Conservation (phyloP, 106 monocot species). For the Vanilla planifolia region DNA sequence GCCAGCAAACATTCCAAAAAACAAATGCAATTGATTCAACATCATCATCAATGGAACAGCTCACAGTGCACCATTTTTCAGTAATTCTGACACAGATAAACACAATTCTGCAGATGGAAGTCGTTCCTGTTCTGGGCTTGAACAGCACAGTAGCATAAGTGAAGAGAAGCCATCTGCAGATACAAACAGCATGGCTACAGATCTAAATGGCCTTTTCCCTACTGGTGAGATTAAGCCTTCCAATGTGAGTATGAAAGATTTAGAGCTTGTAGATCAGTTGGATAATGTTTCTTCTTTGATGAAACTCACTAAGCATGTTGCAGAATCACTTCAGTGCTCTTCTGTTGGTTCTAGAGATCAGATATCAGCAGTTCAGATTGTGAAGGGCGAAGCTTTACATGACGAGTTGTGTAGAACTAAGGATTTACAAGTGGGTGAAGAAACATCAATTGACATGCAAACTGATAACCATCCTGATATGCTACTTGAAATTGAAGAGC, state of each 20-base stretch:
- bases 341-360: slow-evolving; percentile 8
- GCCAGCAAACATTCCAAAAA: slow-evolving; percentile 12
- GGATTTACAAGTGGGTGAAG: slow-evolving; percentile 5
- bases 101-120: not conserved
- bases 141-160: slow-evolving; percentile 1
- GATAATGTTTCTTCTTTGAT: slow-evolving; percentile 2
- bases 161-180: slow-evolving; percentile 16
- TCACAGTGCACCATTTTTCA: slow-evolving; percentile 9
- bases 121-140: slow-evolving; percentile 6
- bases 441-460: slow-evolving; percentile 1
- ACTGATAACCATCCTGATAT: not conserved
- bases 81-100: slow-evolving; percentile 1
- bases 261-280: slow-evolving; percentile 2
- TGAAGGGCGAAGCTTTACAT: not conserved
- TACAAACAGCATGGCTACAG: not conserved
- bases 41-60: slow-evolving; percentile 15
- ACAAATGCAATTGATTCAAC: slow-evolving; percentile 27
- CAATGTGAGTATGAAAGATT: slow-evolving; percentile 1
- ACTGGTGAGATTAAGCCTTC: not conserved
- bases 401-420: slow-evolving; percentile 6
- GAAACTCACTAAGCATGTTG: slow-evolving; percentile 1
- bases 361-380: slow-evolving; percentile 2
- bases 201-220: not conserved
- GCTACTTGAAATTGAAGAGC: slow-evolving; percentile 1
- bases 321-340: slow-evolving; percentile 1